Evolutionary conservation across 192 early-diverging fungal genomes (phyloP), one percentile per base, ranked within the genome.

Genomic region (Gonapodya prolifera): DNA sequence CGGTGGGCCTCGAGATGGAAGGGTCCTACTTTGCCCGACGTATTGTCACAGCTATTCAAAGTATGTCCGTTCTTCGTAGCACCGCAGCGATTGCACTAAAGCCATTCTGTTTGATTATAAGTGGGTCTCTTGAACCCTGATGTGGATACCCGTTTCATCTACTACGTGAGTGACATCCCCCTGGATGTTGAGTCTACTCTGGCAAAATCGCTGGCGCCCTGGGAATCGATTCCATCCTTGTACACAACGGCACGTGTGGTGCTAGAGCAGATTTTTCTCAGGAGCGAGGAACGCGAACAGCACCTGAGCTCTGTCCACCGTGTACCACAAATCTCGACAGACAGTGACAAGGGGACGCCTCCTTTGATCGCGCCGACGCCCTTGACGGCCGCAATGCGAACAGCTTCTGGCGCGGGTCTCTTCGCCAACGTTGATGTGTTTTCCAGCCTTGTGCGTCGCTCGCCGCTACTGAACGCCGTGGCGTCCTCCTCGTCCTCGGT

Each of bases 161-260:
- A 76, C 29, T 76, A 76, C 69, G 75, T 76, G 13, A 76, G 75
- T 34, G 75, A 76, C 34, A 76, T 76, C 30, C 75, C 75, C 8
- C 34, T 76, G 69, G 75, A 76, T 34, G 16, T 34, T 31, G 69
- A 76, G 69, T 76, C 75, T 2, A 76, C 75, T 34, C 61, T 76
- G 0, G 35, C 75, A 8, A 76, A 76, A 1, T 76, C 75, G 29
- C 75, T 76, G 30, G 69, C 35, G 13, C 75, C 75, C 8, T 76
- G 75, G 75, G 75, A 76, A 34, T 61, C 45, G 8, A 61, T 61
- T 16, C 45, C 45, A 16, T 61, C 45, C 8, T 23, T 61, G 45
- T 61, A 61, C 45, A 61, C 45, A 61, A 61, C 45, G 8, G 45
- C 45, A 8, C 45, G 45, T 23, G 45, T 61, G 45, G 45, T 61